Percentiles rank a stretch among this genome's conserved stretches.
Conservation (phyloP, 2,329 filamentous ascomycete genomes). For the Aspergillus alliaceus region DNA sequence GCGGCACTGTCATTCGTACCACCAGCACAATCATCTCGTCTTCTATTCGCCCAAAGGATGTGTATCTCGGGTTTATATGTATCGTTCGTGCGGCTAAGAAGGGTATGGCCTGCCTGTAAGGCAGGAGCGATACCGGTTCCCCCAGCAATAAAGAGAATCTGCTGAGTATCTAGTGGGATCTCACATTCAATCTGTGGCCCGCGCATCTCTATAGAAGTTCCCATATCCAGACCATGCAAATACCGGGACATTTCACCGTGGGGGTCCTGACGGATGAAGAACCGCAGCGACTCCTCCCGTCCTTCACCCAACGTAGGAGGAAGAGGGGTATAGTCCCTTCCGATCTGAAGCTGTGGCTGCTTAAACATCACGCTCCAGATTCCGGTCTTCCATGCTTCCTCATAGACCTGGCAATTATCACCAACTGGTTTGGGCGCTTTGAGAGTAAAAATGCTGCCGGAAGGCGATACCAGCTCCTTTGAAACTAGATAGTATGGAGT, state of each 20-base stretch:
- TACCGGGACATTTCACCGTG: constrained; percentile 86
- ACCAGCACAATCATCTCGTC: constrained; percentile 64
- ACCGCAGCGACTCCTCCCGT: constrained; percentile 55
- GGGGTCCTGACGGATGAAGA: constrained; percentile 76
- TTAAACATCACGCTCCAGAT: constrained; percentile 91
- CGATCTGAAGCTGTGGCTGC: constrained; percentile 91
- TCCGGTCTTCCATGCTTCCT: constrained; percentile 58
- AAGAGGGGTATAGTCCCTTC: constrained; percentile 85
- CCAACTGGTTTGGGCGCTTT: constrained; percentile 33
- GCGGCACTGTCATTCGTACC: constrained; percentile 53
- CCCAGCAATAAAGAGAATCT: constrained; percentile 81
- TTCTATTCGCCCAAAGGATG: constrained; percentile 80
- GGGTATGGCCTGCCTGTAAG: constrained; percentile 70
- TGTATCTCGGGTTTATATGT: constrained; percentile 53
- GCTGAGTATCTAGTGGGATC: constrained; percentile 54
- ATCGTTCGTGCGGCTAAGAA: constrained; percentile 43
- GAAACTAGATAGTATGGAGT: constrained; percentile 44
- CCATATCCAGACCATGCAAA: constrained; percentile 63
- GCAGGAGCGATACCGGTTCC: constrained; percentile 92
- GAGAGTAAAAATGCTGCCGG: constrained; percentile 48
- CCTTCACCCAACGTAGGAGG: constrained; percentile 41
- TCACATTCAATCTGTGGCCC: constrained; percentile 74
- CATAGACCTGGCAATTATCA: constrained; percentile 40
- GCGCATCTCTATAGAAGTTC: constrained; percentile 69
- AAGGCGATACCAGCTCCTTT: constrained; percentile 46